Base-by-base conservation (phyloP, 345 rosid genomes). In the Lumnitzera littorea region DNA sequence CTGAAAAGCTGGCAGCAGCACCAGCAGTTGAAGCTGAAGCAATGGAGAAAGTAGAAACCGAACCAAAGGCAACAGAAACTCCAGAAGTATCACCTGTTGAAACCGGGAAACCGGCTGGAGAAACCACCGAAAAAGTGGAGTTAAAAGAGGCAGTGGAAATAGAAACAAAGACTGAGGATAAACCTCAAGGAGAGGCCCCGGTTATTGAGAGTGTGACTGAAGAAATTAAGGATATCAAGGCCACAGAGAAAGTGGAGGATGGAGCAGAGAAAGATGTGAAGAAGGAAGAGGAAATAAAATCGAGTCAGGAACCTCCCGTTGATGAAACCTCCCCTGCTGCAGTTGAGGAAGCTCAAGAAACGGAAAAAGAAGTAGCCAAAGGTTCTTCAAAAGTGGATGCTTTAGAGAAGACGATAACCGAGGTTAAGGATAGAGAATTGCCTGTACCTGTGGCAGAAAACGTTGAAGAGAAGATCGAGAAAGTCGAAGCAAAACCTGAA, bases 21-120 rank as follows among this genome's bases (percentile, higher is more conserved):
- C 16, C 20, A 9, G 53, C 24, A 23, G 56, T 47, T 63, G 60
- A 29, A 41, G 62, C 27, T 63, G 63, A 53, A 60, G 31, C 50
- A 3, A 24, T 46, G 43, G 66, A 53, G 59, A 66, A 62, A 25
- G 67, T n/a, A 3, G 62, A 36, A 36, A 36, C 43, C 0, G 43
- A 36, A 9, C 43, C 43, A 36, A 36, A 36, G 11, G 43, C 43
- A 2, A 36, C 3, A 4, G 43, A 9, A 36, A 36, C 43, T 36
- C 43, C 11, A 36, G 43, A 36, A 36, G 9, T 9, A 36, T 36
- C 43, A 36, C 43, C 43, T 7, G 1, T 36, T 36, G 43, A 36
- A 4, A 5, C 43, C 1, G 43, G 1, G 3, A 36, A 36, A 36
- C 43, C 43, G 43, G 43, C 11, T 36, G 43, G 7, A 36, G 43